Evolutionary conservation across 768 basidiomycete species (phyloP).

Genomic region (Hygrocybe coccinea): DNA sequence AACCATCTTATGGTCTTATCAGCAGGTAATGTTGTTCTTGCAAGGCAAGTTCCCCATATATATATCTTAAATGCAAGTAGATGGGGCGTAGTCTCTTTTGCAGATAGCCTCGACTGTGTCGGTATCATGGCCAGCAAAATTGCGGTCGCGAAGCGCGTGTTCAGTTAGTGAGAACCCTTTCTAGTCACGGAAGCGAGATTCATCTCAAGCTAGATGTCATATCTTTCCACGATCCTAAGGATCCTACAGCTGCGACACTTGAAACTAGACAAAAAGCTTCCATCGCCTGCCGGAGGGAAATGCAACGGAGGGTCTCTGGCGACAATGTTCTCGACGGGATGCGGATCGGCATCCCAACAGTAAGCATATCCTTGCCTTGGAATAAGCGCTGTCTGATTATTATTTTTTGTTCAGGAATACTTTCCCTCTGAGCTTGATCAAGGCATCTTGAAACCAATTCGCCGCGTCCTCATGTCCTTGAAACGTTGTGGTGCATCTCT

Average conservation of each 20-base stretch:
- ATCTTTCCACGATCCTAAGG: constrained; percentile 57
- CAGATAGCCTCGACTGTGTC: constrained; percentile 93
- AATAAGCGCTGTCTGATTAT: not conserved
- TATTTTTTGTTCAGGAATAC: constrained; percentile 50
- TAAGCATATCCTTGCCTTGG: constrained; percentile 23
- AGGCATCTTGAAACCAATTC: constrained; percentile 42
- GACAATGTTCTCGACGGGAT: constrained; percentile 35
- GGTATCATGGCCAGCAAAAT: constrained; percentile 68
- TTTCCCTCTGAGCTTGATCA: constrained; percentile 65
- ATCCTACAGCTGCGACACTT: constrained; percentile 65
- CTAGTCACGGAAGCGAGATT: not conserved
- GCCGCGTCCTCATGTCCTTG: constrained; percentile 39
- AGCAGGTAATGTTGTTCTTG: constrained; percentile 54
- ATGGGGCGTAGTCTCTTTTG: constrained; percentile 89
- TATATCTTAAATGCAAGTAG: constrained; percentile 33
- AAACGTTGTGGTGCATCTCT: constrained; percentile 57
- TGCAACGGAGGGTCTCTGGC: not conserved
- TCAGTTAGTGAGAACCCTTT: constrained; percentile 46
- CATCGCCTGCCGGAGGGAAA: not conserved
- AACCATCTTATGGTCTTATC: constrained; percentile 90
- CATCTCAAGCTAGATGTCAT: constrained; percentile 36
- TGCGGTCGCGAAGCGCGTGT: constrained; percentile 46
- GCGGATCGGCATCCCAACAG: constrained; percentile 72
- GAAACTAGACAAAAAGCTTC: constrained; percentile 29
- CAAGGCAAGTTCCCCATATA: not conserved